Evolutionary conservation across 305 asterid species (phyloP), one percentile per base, ranked within the genome.

Genomic region (Ajuga reptans): DNA sequence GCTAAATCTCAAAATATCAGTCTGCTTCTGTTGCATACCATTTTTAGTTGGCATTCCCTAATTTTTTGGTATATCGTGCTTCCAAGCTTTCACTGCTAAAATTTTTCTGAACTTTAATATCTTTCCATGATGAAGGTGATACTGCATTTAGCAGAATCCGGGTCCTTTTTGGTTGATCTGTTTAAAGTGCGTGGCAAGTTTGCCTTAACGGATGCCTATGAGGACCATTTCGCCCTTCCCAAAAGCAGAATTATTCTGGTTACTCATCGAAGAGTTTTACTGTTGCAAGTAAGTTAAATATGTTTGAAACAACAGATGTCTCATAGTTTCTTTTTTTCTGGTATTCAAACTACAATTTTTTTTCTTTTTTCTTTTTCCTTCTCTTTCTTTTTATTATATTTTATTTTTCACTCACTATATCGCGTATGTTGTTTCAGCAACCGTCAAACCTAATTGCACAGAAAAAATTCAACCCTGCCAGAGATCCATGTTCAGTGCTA

Each of bases 161-260:
- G 88, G 31, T 87, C 99, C 18, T 94, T 94, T 75, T 83, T 94
- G 79, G 96, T 91, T 57, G 97, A 94, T 81, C 86, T 94, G 74
- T 94, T 94, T 54, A 94, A 89, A 84, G 97, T 89, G 58, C 99
- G 99, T 46, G 99, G 95, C 50, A 94, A 94, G 80, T 94, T 86
- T 79, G 99, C 97, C 75, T 77, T 85, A 45, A 87, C 99, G 39
- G 99, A 94, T 78, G 98, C 98, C 64, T 94, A 94, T 43, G 99
- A 94, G 84, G 90, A 83, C 77, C 99, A 94, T 77, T 89, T 84
- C 69, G 59, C 81, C 33, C 98, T 91, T 72, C 98, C 96, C 9
- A 94, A 94, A 77, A 95, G 96, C 79, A 85, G 94, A 79, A 87
- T 91, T 49, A 66, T 87, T 77, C 69, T 91, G 74, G 79, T 91